A percentile compares a stretch with the other conserved stretches of the same genome.
Conservation (phyloP, 148 eudicot species). For the Cornus controversa region DNA sequence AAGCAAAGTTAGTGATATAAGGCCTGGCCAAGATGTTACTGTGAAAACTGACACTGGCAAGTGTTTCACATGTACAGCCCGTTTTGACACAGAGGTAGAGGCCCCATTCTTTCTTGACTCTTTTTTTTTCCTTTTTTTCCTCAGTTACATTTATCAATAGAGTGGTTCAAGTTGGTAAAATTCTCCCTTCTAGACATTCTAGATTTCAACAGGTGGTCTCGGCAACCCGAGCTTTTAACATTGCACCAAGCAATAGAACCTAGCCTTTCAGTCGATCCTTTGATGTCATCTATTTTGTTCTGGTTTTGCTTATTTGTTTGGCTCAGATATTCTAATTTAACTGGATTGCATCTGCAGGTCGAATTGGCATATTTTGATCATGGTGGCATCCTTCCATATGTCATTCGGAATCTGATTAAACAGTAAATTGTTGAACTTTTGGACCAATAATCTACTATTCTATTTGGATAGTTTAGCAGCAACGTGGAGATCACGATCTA, state of each 20-base stretch:
- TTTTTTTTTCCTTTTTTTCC: too few species aligned
- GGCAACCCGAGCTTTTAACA: too few species aligned
- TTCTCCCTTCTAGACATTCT: too few species aligned
- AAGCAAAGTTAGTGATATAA: conserved; percentile 66
- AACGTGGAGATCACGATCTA: too few species aligned
- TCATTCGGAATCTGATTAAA: conserved; percentile 69
- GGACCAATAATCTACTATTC: background rate
- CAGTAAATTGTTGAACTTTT: conserved; percentile 28
- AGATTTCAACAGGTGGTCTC: too few species aligned
- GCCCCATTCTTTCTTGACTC: background rate
- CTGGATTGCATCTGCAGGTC: conserved; percentile 47
- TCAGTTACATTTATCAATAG: too few species aligned
- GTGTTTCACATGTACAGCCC: conserved; percentile 79
- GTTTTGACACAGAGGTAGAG: conserved; percentile 97
- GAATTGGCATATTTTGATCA: conserved; percentile 92
- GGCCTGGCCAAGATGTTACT: conserved; percentile 90
- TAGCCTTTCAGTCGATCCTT: too few species aligned
- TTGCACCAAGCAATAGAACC: too few species aligned
- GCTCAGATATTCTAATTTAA: background rate
- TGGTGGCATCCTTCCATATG: conserved; percentile 93
- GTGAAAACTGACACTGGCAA: conserved; percentile 83
- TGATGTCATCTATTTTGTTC: background rate
- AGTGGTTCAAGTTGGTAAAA: too few species aligned
- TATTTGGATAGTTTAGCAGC: too few species aligned
- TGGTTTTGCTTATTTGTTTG: too few species aligned